Evolutionary conservation across 2,329 filamentous ascomycete species (phyloP).

Genomic region (Monosporascus sp.): DNA sequence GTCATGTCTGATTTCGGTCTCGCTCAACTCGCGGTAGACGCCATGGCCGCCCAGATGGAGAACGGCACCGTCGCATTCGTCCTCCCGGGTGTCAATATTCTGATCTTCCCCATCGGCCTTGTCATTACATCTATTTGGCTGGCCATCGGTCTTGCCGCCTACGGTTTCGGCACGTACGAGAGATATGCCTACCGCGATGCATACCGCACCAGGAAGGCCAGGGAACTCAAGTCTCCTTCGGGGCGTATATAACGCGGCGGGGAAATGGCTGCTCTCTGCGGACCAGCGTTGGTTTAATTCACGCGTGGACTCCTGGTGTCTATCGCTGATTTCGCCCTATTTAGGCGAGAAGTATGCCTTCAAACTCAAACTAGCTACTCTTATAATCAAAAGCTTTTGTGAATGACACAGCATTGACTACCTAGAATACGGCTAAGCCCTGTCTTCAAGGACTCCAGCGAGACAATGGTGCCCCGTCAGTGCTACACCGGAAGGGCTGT

Average conservation of each 20-base stretch:
- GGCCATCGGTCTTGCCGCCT: conserved; percentile 47
- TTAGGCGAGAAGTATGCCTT: too few relatives aligned
- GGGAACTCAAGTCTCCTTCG: conserved; percentile 28
- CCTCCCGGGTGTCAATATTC: conserved; percentile 61
- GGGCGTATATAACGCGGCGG: neutral
- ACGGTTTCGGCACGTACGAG: conserved; percentile 61
- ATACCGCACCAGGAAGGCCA: conserved; percentile 49
- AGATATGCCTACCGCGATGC: conserved; percentile 61
- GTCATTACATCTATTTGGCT: conserved; percentile 62
- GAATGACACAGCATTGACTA: too few relatives aligned
- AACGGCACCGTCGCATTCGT: conserved; percentile 59
- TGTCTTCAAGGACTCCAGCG: too few relatives aligned
- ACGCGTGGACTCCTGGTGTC: too few relatives aligned
- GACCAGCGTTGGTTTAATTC: too few relatives aligned
- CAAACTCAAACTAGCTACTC: too few relatives aligned
- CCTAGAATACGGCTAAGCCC: too few relatives aligned
- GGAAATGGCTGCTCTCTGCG: neutral
- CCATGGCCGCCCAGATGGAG: conserved; percentile 37
- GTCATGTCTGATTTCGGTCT: conserved; percentile 45
- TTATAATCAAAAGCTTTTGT: too few relatives aligned
- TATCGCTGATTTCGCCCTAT: neutral
- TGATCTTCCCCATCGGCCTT: conserved; percentile 67
- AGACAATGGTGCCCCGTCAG: too few relatives aligned
- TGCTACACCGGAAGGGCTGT: too few relatives aligned
- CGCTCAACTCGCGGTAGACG: conserved; percentile 46